Evolutionary conservation across 169 alveolate genomes (phyloP).

Genomic region (Plasmodium inui): DNA sequence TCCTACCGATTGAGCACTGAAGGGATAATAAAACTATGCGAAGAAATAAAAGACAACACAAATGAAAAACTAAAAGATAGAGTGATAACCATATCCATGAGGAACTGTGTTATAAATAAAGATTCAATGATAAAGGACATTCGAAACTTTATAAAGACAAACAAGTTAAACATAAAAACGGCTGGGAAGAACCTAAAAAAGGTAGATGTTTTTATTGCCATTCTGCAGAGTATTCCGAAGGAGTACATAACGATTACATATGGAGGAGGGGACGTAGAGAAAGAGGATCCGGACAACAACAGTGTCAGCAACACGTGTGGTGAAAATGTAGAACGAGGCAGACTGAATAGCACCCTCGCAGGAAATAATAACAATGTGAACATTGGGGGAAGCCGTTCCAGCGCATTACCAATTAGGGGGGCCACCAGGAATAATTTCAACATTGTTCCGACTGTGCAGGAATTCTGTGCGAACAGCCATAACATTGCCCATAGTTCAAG

Average conservation of each 20-base stretch:
- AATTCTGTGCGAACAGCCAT: not conserved
- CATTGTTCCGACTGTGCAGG: not conserved
- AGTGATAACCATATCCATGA: conserved; percentile 49
- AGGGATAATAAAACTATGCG: conserved; percentile 33
- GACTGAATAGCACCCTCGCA: not conserved
- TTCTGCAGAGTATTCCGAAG: conserved; percentile 78
- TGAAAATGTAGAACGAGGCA: not conserved
- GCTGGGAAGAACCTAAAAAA: conserved; percentile 84
- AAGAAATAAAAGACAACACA: conserved; percentile 40
- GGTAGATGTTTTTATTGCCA: conserved; percentile 78
- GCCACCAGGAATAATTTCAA: not conserved
- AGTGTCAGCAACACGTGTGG: not conserved
- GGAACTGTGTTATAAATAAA: conserved; percentile 77
- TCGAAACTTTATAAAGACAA: conserved; percentile 83
- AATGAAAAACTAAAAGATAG: conserved; percentile 2
- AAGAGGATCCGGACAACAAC: not conserved
- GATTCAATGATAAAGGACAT: conserved; percentile 80
- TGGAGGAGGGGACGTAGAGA: not conserved
- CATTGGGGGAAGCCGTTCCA: not conserved
- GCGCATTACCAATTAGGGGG: not conserved
- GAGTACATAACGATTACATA: conserved; percentile 46
- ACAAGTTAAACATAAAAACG: conserved; percentile 83
- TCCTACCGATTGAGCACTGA: conserved; percentile 31
- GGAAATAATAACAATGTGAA: not conserved
- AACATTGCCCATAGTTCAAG: not conserved